Percentiles rank a stretch among this genome's conserved stretches.
phyloP scores from a whole-genome alignment of 140 eudicot genomes.

The Flaveria floridana region DNA sequence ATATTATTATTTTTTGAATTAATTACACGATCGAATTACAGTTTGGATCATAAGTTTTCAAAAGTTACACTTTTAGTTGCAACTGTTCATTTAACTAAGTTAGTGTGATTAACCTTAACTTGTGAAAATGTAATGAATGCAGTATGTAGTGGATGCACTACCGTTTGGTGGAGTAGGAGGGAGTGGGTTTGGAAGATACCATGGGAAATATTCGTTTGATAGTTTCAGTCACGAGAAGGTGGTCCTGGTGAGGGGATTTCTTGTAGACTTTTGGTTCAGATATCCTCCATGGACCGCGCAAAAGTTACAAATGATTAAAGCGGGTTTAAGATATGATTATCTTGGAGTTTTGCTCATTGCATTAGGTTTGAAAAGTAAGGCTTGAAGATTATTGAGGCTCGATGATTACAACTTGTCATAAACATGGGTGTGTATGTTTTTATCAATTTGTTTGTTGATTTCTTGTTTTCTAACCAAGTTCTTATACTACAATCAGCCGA shows the following conservation, averaged over 20 bases:
- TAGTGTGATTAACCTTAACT: too few species aligned
- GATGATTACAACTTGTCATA: neutral
- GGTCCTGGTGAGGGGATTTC: constrained; percentile 37
- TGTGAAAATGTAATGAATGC: constrained; percentile 24
- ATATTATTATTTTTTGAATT: neutral
- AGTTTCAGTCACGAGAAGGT: constrained; percentile 75
- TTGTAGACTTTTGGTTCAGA: constrained; percentile 79
- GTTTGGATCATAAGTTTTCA: neutral
- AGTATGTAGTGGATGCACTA: constrained; percentile 69
- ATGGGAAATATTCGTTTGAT: constrained; percentile 82
- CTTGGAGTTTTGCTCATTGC: constrained; percentile 43
- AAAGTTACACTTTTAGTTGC: neutral
- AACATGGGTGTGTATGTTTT: constrained; percentile 1
- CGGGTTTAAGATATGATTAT: constrained; percentile 61
- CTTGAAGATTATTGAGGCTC: constrained; percentile 19
- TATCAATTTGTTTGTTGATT: neutral
- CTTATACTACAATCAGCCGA: neutral
- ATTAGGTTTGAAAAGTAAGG: constrained; percentile 58
- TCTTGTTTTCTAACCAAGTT: constrained; percentile 4
- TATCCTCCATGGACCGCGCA: constrained; percentile 72
- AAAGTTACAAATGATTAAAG: constrained; percentile 57
- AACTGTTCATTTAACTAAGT: neutral
- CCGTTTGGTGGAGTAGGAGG: constrained; percentile 96
- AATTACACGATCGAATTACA: too few species aligned
- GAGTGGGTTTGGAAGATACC: constrained; percentile 84